A percentile compares a stretch with the other conserved stretches of the same genome.
These are phyloP conservation scores for Teunomyces funiuensis DNA, from an alignment of 805 yeast species.

Conservation along the genomic window DNA sequence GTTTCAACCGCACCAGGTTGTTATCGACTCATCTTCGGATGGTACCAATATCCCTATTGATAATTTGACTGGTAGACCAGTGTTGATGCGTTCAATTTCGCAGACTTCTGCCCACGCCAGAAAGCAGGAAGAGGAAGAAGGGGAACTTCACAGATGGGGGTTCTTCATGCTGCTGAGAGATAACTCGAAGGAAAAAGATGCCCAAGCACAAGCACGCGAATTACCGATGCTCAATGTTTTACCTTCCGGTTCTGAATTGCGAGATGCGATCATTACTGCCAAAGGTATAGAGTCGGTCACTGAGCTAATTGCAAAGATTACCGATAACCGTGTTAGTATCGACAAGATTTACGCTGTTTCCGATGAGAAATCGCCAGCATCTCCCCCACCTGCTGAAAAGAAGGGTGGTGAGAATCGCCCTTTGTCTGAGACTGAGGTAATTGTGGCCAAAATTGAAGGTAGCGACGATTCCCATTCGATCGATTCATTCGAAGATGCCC, in stretches of 20 bases:
- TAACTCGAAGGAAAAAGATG: conserved; percentile 13
- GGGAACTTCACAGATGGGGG: conserved; percentile 87
- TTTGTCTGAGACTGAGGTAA: neutral
- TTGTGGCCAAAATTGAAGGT: neutral
- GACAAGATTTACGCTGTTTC: conserved; percentile 46
- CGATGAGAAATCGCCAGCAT: conserved; percentile 20
- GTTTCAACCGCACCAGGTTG: conserved; percentile 68
- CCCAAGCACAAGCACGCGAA: conserved; percentile 8
- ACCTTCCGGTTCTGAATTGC: conserved; percentile 55
- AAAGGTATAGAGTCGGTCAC: conserved; percentile 71
- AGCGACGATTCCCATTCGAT: conserved; percentile 25
- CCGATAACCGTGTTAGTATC: conserved; percentile 48
- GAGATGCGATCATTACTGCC: conserved; percentile 67
- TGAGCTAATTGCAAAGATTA: conserved; percentile 66
- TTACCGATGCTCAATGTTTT: conserved; percentile 38
- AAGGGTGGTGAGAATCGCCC: neutral
- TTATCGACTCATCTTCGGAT: conserved; percentile 58
- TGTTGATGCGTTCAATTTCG: conserved; percentile 60
- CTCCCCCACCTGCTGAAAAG: conserved; percentile 11
- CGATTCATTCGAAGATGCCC: conserved; percentile 23
- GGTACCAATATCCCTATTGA: conserved; percentile 59
- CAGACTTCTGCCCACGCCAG: conserved; percentile 68
- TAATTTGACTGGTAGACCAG: conserved; percentile 69
- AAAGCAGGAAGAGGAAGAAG: conserved; percentile 86
- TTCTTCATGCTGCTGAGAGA: conserved; percentile 68